Conservation (phyloP, 352 stramenopile species). For the Globisporangium carolinianum region DNA sequence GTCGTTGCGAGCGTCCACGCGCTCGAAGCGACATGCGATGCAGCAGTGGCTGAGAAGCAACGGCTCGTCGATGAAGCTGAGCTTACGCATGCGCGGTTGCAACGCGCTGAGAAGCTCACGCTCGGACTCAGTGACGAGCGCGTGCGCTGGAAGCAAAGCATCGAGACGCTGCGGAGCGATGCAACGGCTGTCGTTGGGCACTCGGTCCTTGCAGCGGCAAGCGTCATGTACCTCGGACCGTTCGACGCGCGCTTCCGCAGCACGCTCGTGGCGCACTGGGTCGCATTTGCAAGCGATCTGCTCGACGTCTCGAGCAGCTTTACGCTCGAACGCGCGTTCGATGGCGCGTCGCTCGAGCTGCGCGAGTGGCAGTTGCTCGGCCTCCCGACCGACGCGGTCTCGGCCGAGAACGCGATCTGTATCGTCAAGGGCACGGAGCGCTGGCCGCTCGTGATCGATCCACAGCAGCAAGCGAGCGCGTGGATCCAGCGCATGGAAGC, state of each 20-base stretch:
- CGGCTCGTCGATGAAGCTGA: conserved; percentile 55
- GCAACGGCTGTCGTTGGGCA: conserved; percentile 44
- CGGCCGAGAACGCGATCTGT: conserved; percentile 88
- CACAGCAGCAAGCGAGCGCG: conserved; percentile 88
- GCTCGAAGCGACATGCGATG: conserved; percentile 60
- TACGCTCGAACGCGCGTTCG: conserved; percentile 41
- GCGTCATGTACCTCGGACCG: conserved; percentile 52
- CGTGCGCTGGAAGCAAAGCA: conserved; percentile 58
- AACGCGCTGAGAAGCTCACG: conserved; percentile 57
- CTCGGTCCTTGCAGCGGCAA: conserved; percentile 54
- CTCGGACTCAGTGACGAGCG: conserved; percentile 63
- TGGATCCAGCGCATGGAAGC: conserved; percentile 89
- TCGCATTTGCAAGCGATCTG: conserved; percentile 12
- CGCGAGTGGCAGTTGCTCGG: conserved; percentile 85
- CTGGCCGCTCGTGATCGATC: conserved; percentile 92
- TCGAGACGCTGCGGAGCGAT: conserved; percentile 45
- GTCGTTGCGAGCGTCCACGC: conserved; percentile 43
- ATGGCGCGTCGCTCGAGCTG: conserved; percentile 79
- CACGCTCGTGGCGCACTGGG: conserved; percentile 29
- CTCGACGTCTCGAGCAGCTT: conserved; percentile 37
- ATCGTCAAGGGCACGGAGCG: conserved; percentile 76
- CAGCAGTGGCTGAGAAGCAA: conserved; percentile 58
- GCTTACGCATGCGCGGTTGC: conserved; percentile 43
- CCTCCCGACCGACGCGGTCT: conserved; percentile 86
- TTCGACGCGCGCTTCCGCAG: conserved; percentile 47